phyloP scores from a whole-genome alignment of 441 rosid genomes.

The Gossypium gossypioides region DNA sequence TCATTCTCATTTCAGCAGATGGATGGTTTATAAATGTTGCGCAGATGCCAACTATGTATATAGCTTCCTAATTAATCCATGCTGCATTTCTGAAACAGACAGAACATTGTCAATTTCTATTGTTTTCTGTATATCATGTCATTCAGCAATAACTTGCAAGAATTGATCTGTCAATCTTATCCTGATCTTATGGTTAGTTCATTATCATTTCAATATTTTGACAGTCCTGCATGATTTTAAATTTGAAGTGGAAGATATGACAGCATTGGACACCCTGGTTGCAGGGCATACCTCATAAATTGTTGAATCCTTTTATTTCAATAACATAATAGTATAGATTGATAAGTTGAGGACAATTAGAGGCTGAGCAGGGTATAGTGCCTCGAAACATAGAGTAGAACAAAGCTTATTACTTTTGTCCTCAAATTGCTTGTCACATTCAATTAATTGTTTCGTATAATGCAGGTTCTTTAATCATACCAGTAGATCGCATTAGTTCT shows the following conservation, averaged over 20 bases:
- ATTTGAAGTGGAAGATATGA: neutral
- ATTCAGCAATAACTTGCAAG: conserved; percentile 17
- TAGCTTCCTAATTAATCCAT: conserved; percentile 16
- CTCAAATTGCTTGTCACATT: neutral
- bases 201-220: neutral
- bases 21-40: conserved; percentile 13
- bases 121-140: conserved; percentile 20
- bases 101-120: conserved; percentile 11
- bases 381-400: neutral
- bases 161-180: conserved; percentile 9
- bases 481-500: neutral
- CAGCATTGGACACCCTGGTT: neutral
- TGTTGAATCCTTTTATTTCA: neutral
- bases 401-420: neutral
- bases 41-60: conserved; percentile 23
- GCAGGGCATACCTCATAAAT: neutral
- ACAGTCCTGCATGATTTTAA: neutral
- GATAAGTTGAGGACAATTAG: too few species aligned
- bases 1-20: neutral
- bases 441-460: neutral
- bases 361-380: neutral
- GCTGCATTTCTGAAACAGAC: conserved; percentile 10
- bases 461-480: neutral
- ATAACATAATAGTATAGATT: too few species aligned
- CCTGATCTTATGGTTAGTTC: neutral